phyloP scores from a whole-genome alignment of 2,329 filamentous ascomycete species.

The Botryotinia calthae region DNA sequence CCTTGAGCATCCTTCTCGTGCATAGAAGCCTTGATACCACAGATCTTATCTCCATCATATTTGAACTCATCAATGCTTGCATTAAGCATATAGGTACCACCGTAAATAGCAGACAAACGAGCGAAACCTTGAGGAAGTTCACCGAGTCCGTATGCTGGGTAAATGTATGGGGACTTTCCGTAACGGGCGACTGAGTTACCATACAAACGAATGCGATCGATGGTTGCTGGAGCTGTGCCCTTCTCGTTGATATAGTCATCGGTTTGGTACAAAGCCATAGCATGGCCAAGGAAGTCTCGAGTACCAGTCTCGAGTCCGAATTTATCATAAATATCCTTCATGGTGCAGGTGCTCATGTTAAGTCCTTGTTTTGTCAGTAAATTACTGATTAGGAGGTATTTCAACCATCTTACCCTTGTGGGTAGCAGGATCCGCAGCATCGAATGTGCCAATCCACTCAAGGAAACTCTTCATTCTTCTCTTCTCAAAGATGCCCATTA shows the following conservation, averaged over 20 bases:
- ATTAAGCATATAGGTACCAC: constrained; percentile 99
- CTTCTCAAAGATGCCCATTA: constrained; percentile 99
- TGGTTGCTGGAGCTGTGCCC: constrained; percentile 76
- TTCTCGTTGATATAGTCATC: constrained; percentile 77
- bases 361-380: constrained; percentile 57
- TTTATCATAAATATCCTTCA: constrained; percentile 99
- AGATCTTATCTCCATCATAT: constrained; percentile 82
- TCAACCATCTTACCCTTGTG: constrained; percentile 71
- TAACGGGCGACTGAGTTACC: constrained; percentile 97
- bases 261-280: constrained; percentile 93
- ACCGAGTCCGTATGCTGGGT: constrained; percentile 94
- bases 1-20: constrained; percentile 64
- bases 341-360: constrained; percentile 73
- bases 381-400: background rate
- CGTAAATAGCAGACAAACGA: constrained; percentile 95
- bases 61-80: constrained; percentile 86
- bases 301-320: constrained; percentile 88
- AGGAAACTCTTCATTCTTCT: constrained; percentile 94
- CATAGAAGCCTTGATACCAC: constrained; percentile 97
- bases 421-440: constrained; percentile 74
- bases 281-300: constrained; percentile 94
- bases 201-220: constrained; percentile 91
- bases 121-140: constrained; percentile 98
- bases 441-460: constrained; percentile 89
- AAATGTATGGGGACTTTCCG: constrained; percentile 99